Evolutionary conservation across 148 eudicot genomes (phyloP), one percentile per base, ranked within the genome.

Genomic region (Cornus florida): DNA sequence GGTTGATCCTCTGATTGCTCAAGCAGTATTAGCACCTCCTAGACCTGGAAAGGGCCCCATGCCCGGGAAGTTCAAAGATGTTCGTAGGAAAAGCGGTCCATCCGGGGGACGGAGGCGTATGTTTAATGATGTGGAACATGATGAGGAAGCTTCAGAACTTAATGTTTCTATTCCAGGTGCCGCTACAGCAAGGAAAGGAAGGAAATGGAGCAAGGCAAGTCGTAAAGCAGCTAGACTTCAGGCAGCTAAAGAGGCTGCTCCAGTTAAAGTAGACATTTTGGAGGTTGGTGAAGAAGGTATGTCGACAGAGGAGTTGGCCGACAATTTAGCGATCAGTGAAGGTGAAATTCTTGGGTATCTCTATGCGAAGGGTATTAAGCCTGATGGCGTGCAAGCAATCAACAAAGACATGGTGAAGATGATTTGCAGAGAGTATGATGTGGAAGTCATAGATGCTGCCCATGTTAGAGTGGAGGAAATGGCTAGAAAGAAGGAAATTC

Each of bases 131-230:
- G 85, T 38, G 78, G 90, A 84, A 67, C 81, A 83, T 20, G 97
- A 92, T 75, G 99, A 94, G 41, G 97, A 93, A 22, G 79, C 89
- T 70, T 85, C 93, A 59, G 93, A 89, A 79, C 91, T 95, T 72
- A 84, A 87, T 75, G 88, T 95, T 72, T 78, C 92, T 28, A 81
- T 87, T 83, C 88, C 92, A 65, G 97, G 97, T 82, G 86, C 90
- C 62, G 72, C 46, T 33, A 74, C 79, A 10, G 89, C 88, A 12
- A 85, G 95, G 80, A 96, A 89, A 81, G 98, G 99, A 72, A 88
- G 98, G 78, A 96, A 92, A 84, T 96, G 95, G 95, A 92, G 81
- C 76, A 96, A 94, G 83, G 98, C 98, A 16, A 96, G 98, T 76
- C 91, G 99, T 46, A 96, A 82, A 79, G 99, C 99, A 67, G 99